Evolutionary conservation across 1,284 basidiomycete species (phyloP).

Genomic region (Sanghuangporus sanghuang): DNA sequence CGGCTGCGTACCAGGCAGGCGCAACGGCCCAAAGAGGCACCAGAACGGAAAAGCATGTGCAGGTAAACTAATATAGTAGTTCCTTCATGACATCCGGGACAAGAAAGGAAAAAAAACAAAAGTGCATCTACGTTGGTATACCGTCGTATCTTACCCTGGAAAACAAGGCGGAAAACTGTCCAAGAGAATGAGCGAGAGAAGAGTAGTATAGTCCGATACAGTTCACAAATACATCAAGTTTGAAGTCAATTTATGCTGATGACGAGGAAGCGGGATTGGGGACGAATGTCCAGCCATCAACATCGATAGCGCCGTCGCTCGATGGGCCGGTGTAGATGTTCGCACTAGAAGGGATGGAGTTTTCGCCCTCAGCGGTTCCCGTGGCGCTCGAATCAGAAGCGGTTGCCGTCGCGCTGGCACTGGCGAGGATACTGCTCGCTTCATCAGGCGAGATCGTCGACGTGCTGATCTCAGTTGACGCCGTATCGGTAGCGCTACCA

Average conservation of each 20-base stretch:
- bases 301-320: slow-evolving; percentile 32
- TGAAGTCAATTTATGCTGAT: neutral
- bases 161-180: neutral
- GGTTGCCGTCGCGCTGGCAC: slow-evolving; percentile 24
- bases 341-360: slow-evolving; percentile 19
- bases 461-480: slow-evolving; percentile 13
- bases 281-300: slow-evolving; percentile 27
- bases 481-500: slow-evolving; percentile 17
- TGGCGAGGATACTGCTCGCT: slow-evolving; percentile 40
- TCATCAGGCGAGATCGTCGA: slow-evolving; percentile 41
- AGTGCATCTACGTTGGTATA: slow-evolving; percentile 1
- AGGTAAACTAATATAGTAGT: neutral
- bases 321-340: slow-evolving; percentile 36
- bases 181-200: neutral
- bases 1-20: slow-evolving; percentile 7
- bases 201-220: neutral
- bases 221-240: neutral
- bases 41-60: neutral
- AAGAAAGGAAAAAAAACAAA: neutral
- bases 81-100: neutral
- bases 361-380: slow-evolving; percentile 20
- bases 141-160: neutral
- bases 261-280: neutral
- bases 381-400: slow-evolving; percentile 2
- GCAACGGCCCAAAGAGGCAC: neutral